A percentile compares a stretch with the other conserved stretches of the same genome.
Evolutionary conservation across 1,284 basidiomycete species (phyloP).

Genomic region (Tausonia pullulans): DNA sequence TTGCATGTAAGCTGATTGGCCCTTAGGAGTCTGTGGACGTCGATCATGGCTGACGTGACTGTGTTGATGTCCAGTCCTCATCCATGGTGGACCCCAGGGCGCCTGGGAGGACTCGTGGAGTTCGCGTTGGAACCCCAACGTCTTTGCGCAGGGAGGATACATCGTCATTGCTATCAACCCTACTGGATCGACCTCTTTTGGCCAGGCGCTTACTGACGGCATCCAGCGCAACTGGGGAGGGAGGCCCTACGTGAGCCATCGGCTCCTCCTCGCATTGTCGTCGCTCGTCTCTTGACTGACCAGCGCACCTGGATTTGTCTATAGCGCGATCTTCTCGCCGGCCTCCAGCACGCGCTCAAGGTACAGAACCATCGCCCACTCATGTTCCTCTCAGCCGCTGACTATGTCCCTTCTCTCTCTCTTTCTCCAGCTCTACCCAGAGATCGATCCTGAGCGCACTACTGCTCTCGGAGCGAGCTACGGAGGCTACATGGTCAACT

Average conservation of each 20-base stretch:
- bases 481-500: conserved; percentile 49
- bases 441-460: conserved; percentile 69
- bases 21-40: not conserved
- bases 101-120: conserved; percentile 36
- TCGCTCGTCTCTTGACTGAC: too few species aligned
- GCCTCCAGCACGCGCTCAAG: conserved; percentile 59
- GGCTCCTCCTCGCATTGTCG: conserved; percentile 47
- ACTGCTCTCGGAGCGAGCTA: conserved; percentile 46
- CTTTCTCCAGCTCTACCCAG: conserved; percentile 9
- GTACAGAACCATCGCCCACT: not conserved
- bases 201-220: conserved; percentile 74
- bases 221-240: conserved; percentile 35
- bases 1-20: conserved; percentile 29
- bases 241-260: conserved; percentile 39
- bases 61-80: conserved; percentile 23
- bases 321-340: conserved; percentile 51
- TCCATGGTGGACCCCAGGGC: conserved; percentile 46
- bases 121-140: conserved; percentile 75
- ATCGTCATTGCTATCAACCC: conserved; percentile 75
- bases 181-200: conserved; percentile 77
- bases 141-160: conserved; percentile 46
- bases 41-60: conserved; percentile 17
- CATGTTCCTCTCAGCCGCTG: not conserved
- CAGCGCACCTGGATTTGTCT: too few species aligned
- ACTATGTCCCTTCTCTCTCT: conserved; percentile 2